Evolutionary conservation across 139 green algal genomes (phyloP).

Genomic region (Chlorella ohadii): DNA sequence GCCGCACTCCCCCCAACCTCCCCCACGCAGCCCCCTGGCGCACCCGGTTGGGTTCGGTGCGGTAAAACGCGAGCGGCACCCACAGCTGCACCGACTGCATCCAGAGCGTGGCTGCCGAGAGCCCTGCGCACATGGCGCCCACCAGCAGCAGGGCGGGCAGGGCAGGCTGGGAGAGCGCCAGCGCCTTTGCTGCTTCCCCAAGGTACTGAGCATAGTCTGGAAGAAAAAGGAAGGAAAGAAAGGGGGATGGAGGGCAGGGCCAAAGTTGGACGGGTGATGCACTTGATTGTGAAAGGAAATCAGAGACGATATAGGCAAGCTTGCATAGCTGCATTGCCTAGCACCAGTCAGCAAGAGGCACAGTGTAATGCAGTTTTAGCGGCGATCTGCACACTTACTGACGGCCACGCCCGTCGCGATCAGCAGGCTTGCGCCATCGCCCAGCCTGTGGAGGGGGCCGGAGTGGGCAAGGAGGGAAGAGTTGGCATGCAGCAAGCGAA

Average conservation of each 20-base stretch:
- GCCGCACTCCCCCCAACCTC: too few species aligned
- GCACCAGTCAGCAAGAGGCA: too few species aligned
- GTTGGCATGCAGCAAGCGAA: too few species aligned
- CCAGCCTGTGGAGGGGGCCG: background rate
- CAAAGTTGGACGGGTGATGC: too few species aligned
- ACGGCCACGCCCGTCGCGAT: background rate
- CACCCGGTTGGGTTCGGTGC: background rate
- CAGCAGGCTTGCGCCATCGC: background rate
- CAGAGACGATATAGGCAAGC: too few species aligned
- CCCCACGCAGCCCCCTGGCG: too few species aligned
- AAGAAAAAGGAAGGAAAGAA: background rate
- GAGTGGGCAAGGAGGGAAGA: background rate
- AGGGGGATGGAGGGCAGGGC: background rate
- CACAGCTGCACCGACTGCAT: background rate
- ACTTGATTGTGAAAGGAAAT: too few species aligned
- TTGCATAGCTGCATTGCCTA: too few species aligned
- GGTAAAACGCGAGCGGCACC: conserved; percentile 39
- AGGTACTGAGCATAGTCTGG: conserved; percentile 6
- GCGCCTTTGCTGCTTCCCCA: background rate
- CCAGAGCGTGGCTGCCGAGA: background rate
- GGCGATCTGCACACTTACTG: background rate
- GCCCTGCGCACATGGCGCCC: background rate
- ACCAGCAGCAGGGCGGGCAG: background rate
- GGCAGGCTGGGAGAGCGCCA: background rate
- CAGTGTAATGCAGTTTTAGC: background rate